Base-by-base conservation (phyloP, 345 rosid species). In the Streptanthus diversifolius region DNA sequence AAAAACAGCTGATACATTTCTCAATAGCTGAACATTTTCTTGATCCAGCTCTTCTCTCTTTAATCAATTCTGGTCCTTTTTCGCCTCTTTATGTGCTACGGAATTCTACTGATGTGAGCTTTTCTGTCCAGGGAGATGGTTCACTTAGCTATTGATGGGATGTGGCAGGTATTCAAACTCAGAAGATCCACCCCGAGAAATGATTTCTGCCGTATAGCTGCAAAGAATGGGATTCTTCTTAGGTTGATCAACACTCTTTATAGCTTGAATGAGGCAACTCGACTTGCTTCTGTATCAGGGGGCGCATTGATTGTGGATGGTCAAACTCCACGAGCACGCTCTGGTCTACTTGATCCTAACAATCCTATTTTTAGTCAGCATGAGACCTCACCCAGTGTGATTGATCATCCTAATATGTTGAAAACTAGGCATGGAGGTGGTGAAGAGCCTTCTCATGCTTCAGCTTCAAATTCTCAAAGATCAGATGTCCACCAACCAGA, bases 121-220 rank as follows among this genome's bases (percentile, higher is more conserved):
- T 77, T 12, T 49, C 47, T 77, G 61, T 81, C 70, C 89, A 92
- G 98, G 97, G 99, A 95, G 83, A 95, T 92, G 97, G 97, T 92
- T 80, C 99, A 95, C 79, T 85, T 95, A 62, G 99, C 98, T 75
- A 90, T 95, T 68, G 99, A 95, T 77, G 98, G 97, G 82, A 95
- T 90, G 92, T 95, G 99, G 99, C 98, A 92, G 85, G 96, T 95
- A 68, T 92, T 92, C 81, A 91, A 91, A 84, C 99, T 95, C 79
- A 96, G 87, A 73, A 81, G 90, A 68, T 91, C 99, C 52, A 95
- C 90, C 58, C 90, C 98, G 13, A 92, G 86, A 81, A 95, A 95
- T 35, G 98, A 91, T 80, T 95, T 95, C 64, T 95, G 99, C 72
- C 87, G 87, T 27, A 88, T 95, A 52, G 99, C 98, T 75, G 98